Evolutionary conservation across 257 asterid genomes (phyloP).

Genomic region (Solanum verrucosum): DNA sequence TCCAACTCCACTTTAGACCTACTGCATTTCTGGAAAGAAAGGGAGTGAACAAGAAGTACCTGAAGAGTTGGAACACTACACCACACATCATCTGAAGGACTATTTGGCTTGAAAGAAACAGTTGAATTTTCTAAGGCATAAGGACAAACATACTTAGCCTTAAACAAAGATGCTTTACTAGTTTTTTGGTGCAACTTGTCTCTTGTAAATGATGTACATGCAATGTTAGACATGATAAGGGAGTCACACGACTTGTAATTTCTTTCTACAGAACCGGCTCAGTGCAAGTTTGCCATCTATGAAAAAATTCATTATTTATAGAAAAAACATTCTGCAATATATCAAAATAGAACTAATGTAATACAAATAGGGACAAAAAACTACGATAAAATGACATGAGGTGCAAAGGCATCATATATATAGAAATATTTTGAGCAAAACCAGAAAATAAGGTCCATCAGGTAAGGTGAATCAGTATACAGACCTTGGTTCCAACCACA

Average conservation of each 20-base stretch:
- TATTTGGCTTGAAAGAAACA: not conserved
- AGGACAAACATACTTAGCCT: not conserved
- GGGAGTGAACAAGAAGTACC: not conserved
- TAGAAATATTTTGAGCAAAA: not conserved
- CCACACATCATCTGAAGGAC: not conserved
- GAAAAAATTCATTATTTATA: not conserved
- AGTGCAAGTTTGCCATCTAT: not conserved
- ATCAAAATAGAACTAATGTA: not conserved
- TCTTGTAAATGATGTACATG: not conserved
- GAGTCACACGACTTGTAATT: not conserved
- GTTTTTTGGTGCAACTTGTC: not conserved
- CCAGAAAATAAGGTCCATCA: not conserved
- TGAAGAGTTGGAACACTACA: not conserved
- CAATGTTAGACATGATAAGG: not conserved
- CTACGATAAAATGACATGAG: not conserved
- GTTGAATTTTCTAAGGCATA: not conserved
- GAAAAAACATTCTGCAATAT: not conserved
- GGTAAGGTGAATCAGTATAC: not conserved
- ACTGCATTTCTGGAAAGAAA: not conserved
- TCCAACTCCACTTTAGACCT: not conserved
- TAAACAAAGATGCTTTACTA: not conserved
- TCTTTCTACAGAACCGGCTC: not conserved
- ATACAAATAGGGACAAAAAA: not conserved
- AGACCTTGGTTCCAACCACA: conserved; percentile 85
- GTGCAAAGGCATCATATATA: not conserved